A percentile compares a stretch with the other conserved stretches of the same genome.
phyloP scores from a whole-genome alignment of 2,329 filamentous ascomycete genomes.

The Rhynchosporium agropyri region DNA sequence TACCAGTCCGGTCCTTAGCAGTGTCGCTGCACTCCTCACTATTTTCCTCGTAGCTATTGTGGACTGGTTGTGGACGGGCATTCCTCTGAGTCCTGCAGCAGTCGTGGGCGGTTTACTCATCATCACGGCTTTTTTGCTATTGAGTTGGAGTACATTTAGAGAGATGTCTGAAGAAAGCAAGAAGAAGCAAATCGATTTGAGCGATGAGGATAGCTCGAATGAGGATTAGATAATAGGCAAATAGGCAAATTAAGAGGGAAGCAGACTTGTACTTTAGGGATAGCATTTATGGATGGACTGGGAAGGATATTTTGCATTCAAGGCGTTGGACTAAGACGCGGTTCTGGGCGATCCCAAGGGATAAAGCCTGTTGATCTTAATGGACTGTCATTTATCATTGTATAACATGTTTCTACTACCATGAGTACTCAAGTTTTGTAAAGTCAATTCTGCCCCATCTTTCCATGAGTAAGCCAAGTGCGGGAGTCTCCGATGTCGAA shows the following conservation, averaged over 20 bases:
- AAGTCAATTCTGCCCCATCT: not conserved
- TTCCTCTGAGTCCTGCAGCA: constrained; percentile 73
- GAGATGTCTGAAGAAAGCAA: constrained; percentile 87
- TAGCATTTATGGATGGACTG: constrained; percentile 7
- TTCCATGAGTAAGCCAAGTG: not conserved
- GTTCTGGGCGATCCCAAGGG: constrained; percentile 6
- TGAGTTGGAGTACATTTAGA: constrained; percentile 89
- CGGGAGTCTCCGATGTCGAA: not conserved
- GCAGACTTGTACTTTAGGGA: not conserved
- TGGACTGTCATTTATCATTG: not conserved
- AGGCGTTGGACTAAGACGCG: not conserved
- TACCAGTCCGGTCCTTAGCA: constrained; percentile 88
- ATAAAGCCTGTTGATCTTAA: not conserved
- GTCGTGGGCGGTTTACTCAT: constrained; percentile 85
- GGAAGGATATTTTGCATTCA: not conserved
- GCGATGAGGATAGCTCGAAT: constrained; percentile 46
- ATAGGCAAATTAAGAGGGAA: not conserved
- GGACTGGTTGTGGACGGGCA: constrained; percentile 84
- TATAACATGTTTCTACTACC: not conserved
- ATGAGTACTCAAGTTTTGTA: too few species aligned
- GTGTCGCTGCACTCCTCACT: constrained; percentile 88
- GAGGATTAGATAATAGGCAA: constrained; percentile 7
- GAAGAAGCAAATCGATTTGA: constrained; percentile 53
- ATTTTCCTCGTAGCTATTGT: constrained; percentile 95
- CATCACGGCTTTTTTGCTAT: constrained; percentile 80